A percentile compares a stretch with the other conserved stretches of the same genome.
These are phyloP conservation scores for Chimonanthus praecox DNA, from an alignment of 164 flowering plant species.

Conservation along the genomic window DNA sequence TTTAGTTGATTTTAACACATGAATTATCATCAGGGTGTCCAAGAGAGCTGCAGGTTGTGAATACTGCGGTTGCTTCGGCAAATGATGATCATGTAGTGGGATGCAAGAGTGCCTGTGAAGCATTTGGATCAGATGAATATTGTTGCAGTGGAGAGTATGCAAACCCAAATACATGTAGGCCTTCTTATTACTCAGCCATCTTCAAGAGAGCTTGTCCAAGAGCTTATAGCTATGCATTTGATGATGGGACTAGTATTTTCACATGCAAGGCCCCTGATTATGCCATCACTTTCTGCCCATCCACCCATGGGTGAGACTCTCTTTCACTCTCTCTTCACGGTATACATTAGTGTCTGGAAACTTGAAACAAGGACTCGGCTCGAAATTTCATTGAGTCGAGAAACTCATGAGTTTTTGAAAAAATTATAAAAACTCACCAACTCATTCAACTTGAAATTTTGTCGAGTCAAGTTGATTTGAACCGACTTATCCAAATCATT, in stretches of 20 bases:
- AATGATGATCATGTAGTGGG: slow-evolving; percentile 47
- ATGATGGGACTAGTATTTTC: slow-evolving; percentile 75
- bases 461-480: too few relatives aligned
- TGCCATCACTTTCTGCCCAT: slow-evolving; percentile 63
- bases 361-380: not conserved
- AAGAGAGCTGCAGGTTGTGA: slow-evolving; percentile 38
- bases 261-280: slow-evolving; percentile 77
- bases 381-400: not conserved
- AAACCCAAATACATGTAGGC: slow-evolving; percentile 64
- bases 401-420: not conserved
- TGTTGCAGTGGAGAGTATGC: slow-evolving; percentile 81
- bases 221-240: slow-evolving; percentile 82
- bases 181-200: slow-evolving; percentile 57
- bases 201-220: slow-evolving; percentile 80
- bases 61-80: slow-evolving; percentile 34
- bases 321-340: not conserved
- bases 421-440: not conserved
- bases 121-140: slow-evolving; percentile 66
- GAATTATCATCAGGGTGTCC: slow-evolving; percentile 46
- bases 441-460: too few relatives aligned
- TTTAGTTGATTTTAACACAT: not conserved
- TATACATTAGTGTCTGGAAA: not conserved
- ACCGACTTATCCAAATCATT: too few relatives aligned
- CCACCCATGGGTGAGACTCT: slow-evolving; percentile 31
- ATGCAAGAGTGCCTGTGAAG: slow-evolving; percentile 80